Conservation (phyloP, 1,284 basidiomycete genomes). For the Meira nashicola region DNA sequence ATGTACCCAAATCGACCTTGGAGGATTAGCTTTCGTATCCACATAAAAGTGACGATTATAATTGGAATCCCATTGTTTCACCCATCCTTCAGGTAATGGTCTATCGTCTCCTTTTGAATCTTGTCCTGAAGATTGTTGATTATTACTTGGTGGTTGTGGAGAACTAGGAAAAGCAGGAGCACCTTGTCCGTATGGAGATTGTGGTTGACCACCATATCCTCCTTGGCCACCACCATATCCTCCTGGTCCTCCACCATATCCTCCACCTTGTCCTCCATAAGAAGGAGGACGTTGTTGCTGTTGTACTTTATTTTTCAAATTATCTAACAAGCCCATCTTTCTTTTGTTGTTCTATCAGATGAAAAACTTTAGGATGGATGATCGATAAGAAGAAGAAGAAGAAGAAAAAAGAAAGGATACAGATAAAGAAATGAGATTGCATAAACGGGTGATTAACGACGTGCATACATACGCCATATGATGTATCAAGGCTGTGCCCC, state of each 20-base stretch:
- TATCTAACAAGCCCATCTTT: conserved; percentile 40
- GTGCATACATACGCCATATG: too few relatives aligned
- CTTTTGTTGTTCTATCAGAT: background rate
- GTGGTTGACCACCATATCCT: conserved; percentile 9
- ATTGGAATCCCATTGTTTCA: conserved; percentile 41
- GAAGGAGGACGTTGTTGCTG: conserved; percentile 18
- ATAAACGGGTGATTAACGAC: too few relatives aligned
- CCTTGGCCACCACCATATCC: conserved; percentile 17
- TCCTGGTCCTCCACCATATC: conserved; percentile 12
- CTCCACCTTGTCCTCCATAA: conserved; percentile 19
- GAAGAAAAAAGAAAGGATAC: too few relatives aligned
- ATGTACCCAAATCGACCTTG: conserved; percentile 52
- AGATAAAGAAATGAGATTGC: too few relatives aligned
- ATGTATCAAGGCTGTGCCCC: too few relatives aligned
- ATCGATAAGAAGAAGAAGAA: too few relatives aligned
- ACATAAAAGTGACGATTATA: conserved; percentile 44
- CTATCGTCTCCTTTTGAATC: conserved; percentile 13
- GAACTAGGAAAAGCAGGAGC: conserved; percentile 8
- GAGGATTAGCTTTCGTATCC: conserved; percentile 44
- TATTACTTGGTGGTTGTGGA: background rate
- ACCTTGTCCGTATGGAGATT: conserved; percentile 12
- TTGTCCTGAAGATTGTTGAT: background rate
- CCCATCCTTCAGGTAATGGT: conserved; percentile 40
- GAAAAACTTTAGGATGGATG: too few relatives aligned
- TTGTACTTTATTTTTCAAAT: conserved; percentile 34